Conservation (phyloP, 176 grass and related monocot genomes). For the Juncus effusus region DNA sequence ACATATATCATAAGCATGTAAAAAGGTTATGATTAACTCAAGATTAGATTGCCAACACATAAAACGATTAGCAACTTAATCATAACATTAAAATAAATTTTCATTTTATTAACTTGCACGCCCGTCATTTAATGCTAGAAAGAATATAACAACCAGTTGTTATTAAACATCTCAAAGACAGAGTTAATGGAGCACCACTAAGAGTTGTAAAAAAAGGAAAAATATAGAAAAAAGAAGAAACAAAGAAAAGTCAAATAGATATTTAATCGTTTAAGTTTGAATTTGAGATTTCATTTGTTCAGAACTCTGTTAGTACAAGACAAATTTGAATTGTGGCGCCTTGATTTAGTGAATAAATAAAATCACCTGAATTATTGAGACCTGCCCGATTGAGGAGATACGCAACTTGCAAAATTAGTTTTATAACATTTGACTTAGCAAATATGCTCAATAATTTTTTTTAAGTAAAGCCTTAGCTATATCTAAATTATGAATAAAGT, state of each 20-base stretch:
- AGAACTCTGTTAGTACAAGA: neutral
- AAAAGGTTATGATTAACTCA: neutral
- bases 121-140: conserved; percentile 12
- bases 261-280: conserved; percentile 22
- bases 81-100: neutral
- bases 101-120: neutral
- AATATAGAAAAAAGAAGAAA: neutral
- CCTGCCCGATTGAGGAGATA: too few species aligned
- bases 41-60: conserved; percentile 21
- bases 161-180: conserved; percentile 11
- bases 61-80: conserved; percentile 3
- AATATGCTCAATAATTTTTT: too few species aligned
- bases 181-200: conserved; percentile 16
- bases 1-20: neutral
- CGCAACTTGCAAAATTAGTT: too few species aligned
- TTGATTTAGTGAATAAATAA: neutral
- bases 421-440: too few species aligned
- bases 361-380: too few species aligned
- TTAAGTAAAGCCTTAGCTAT: too few species aligned
- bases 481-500: too few species aligned
- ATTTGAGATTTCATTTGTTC: conserved; percentile 2
- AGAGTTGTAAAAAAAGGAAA: conserved; percentile 4
- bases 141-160: conserved; percentile 23
- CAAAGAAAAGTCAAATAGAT: conserved; percentile 25
- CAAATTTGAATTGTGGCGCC: neutral